These are phyloP conservation scores for Zopfochytrium polystomum DNA, from an alignment of 371 early-diverging fungal species.

Conservation along the genomic window DNA sequence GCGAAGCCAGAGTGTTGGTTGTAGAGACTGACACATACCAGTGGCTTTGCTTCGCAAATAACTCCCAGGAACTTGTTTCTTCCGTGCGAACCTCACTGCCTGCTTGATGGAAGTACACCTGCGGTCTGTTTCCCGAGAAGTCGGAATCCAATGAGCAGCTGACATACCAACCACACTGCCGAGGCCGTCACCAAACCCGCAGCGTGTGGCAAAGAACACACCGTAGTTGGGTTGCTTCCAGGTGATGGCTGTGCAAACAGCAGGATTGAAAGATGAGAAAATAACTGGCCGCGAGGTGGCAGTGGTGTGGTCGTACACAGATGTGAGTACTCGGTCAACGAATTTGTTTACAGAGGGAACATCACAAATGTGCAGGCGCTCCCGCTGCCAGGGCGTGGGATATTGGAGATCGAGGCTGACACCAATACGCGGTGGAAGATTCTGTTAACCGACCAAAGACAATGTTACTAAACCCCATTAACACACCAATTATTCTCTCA, in stretches of 20 bases:
- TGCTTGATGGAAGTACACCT: constrained; percentile 70
- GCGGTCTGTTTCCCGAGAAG: constrained; percentile 28
- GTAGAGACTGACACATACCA: constrained; percentile 51
- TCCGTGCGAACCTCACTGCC: constrained; percentile 68
- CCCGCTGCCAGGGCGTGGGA: constrained; percentile 63
- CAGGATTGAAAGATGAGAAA: constrained; percentile 86
- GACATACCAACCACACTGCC: too few species aligned
- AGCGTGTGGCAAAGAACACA: constrained; percentile 79
- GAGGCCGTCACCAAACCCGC: constrained; percentile 49
- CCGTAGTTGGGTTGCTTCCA: constrained; percentile 98
- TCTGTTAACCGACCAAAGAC: constrained; percentile 52
- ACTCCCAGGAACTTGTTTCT: constrained; percentile 79
- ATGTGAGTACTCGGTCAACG: constrained; percentile 80
- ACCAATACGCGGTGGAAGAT: constrained; percentile 71
- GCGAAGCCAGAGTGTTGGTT: background rate
- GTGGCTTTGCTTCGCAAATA: constrained; percentile 79
- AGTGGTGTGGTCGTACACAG: constrained; percentile 69
- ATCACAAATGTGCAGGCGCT: constrained; percentile 7
- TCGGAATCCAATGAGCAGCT: background rate
- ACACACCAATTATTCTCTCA: too few species aligned
- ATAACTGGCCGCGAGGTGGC: constrained; percentile 59
- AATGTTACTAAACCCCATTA: too few species aligned
- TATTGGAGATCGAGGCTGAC: constrained; percentile 81
- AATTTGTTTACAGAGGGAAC: constrained; percentile 69
- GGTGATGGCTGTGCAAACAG: constrained; percentile 86